These are phyloP conservation scores for Diplosphaera chodatii DNA, from an alignment of 139 green algal genomes.

Conservation along the genomic window DNA sequence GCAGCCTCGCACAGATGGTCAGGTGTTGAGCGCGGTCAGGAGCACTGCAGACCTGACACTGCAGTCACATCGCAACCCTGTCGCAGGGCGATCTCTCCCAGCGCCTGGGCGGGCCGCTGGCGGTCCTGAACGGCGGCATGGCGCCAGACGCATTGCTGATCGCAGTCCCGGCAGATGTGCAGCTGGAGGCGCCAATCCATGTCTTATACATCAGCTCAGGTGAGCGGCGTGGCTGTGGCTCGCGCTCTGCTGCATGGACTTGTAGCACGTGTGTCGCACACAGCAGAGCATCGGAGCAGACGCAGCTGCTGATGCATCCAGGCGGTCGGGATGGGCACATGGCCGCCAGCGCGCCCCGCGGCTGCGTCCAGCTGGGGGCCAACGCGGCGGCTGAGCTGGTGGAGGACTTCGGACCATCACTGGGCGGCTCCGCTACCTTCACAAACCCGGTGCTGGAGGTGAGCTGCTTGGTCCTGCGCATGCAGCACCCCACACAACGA, in stretches of 20 bases:
- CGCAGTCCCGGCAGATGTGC: slow-evolving; percentile 32
- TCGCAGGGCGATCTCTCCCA: slow-evolving; percentile 51
- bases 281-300: too few relatives aligned
- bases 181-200: slow-evolving; percentile 54
- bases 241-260: too few relatives aligned
- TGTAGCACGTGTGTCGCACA: too few relatives aligned
- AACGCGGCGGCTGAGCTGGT: slow-evolving; percentile 48
- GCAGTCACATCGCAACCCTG: too few relatives aligned
- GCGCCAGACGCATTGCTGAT: slow-evolving; percentile 61
- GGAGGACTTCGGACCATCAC: slow-evolving; percentile 61
- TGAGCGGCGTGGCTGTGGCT: too few relatives aligned
- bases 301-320: neutral
- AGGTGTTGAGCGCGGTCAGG: too few relatives aligned
- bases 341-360: slow-evolving; percentile 37
- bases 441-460: slow-evolving; percentile 59
- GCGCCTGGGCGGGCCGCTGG: slow-evolving; percentile 58
- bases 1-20: too few relatives aligned
- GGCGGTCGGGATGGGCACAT: neutral
- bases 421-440: slow-evolving; percentile 33
- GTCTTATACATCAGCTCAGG: slow-evolving; percentile 57
- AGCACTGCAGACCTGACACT: too few relatives aligned
- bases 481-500: too few relatives aligned
- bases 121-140: slow-evolving; percentile 61
- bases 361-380: slow-evolving; percentile 56
- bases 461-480: too few relatives aligned